Conservation (phyloP, 2,329 filamentous ascomycete species). For the Aspergillus sp. region DNA sequence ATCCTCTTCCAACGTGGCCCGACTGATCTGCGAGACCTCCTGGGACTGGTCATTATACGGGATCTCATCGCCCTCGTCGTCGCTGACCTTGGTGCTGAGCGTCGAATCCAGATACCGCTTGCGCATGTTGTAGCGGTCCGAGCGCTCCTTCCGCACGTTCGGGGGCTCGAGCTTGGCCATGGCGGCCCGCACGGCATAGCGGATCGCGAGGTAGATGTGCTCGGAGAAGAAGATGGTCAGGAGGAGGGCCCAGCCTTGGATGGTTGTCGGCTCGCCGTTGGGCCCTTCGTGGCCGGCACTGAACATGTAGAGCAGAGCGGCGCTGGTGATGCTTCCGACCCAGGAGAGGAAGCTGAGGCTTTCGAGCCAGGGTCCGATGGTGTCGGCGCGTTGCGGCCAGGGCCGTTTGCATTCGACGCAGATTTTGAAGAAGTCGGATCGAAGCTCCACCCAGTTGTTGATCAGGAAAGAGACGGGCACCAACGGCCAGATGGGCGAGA, state of each 20-base stretch:
- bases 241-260: conserved; percentile 78
- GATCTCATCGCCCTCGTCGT: conserved; percentile 13
- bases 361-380: conserved; percentile 92
- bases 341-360: conserved; percentile 86
- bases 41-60: conserved; percentile 11
- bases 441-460: conserved; percentile 96
- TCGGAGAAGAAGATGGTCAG: conserved; percentile 82
- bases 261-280: conserved; percentile 52
- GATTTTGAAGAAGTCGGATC: conserved; percentile 94
- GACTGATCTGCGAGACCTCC: conserved; percentile 32
- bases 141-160: conserved; percentile 79
- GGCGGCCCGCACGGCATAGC: conserved; percentile 68
- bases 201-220: conserved; percentile 80
- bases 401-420: conserved; percentile 86
- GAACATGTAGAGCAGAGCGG: conserved; percentile 88
- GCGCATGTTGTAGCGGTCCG: conserved; percentile 76
- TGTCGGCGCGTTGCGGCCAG: conserved; percentile 84
- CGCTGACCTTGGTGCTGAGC: conserved; percentile 20
- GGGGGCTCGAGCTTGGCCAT: conserved; percentile 82
- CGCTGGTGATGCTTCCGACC: conserved; percentile 86
- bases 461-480: conserved; percentile 84
- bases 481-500: conserved; percentile 91
- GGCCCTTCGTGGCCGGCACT: conserved; percentile 59
- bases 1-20: conserved; percentile 43
- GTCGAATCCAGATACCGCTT: conserved; percentile 68